Percentiles rank a stretch among this genome's conserved stretches.
Conservation (phyloP, 768 basidiomycete species). For the Kwoniella dendrophila region DNA sequence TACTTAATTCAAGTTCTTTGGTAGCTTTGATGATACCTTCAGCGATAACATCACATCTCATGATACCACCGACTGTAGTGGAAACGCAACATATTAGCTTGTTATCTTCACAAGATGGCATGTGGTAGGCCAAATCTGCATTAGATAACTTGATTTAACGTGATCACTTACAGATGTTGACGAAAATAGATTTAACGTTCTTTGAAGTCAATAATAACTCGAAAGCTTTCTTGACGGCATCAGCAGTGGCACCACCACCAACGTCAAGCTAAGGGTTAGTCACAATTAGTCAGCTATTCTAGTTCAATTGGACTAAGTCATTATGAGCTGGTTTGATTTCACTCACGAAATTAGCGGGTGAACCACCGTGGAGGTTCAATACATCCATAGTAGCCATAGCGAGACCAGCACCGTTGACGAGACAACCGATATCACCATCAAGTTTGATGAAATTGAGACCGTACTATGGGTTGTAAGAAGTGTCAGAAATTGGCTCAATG, state of each 20-base stretch:
- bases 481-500: neutral
- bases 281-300: neutral
- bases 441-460: constrained; percentile 98
- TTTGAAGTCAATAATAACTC: constrained; percentile 87
- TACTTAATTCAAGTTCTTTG: constrained; percentile 78
- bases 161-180: constrained; percentile 70
- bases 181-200: constrained; percentile 96
- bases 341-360: constrained; percentile 86
- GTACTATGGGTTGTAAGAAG: constrained; percentile 57
- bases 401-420: constrained; percentile 97
- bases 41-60: constrained; percentile 80
- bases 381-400: constrained; percentile 99
- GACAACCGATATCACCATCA: constrained; percentile 92
- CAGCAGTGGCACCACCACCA: constrained; percentile 95
- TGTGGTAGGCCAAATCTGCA: no score
- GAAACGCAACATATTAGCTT: neutral
- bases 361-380: constrained; percentile 86
- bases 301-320: neutral
- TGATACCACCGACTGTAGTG: constrained; percentile 70
- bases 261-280: constrained; percentile 69
- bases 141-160: no score
- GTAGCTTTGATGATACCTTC: constrained; percentile 95
- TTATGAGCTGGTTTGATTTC: neutral
- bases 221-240: constrained; percentile 99
- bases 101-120: no score